Base-by-base conservation (phyloP, 1,284 basidiomycete genomes). In the Moniliella sp. region DNA sequence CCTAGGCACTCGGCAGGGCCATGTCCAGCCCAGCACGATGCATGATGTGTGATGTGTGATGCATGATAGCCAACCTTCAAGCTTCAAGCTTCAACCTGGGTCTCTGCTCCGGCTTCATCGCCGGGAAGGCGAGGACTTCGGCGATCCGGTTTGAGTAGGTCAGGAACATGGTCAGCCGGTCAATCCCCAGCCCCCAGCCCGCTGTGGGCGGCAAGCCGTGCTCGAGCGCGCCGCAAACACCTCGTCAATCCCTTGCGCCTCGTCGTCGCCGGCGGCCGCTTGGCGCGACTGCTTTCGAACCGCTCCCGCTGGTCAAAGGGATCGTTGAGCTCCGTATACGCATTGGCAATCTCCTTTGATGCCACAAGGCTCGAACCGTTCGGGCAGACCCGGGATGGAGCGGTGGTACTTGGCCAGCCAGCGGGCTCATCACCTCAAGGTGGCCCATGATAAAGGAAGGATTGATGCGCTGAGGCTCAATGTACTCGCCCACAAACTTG, bases 291-390 rank as follows among this genome's bases (percentile, higher is more conserved):
- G 55, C 64, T 97, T 64, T 91, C 82, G 65, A 97, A 97, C 49
- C 88, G 75, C 52, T 83, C 68, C 15, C 84, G 71, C 65, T 97
- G 88, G 62, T 93, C 86, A 44, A 55, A 60, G 13, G 56, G 57
- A 29, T 60, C 57, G 48, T 59, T 59, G 69, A 97, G 73, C 70
- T 97, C 88, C 26, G 88, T 94, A 64, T 97, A 55, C 4, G 52
- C 50, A 28, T 55, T 56, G 40, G 46, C 52, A 62, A 94, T 78
- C 66, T 94, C 88, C 71, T 93, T 93, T 45, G 83, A 83, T 31
- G 84, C 91, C 67, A 97, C 73, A 69, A 97, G 97, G 4, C 63
- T 97, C 88, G 67, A 97, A 97, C 11, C 88, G 80, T 65, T 97
- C 88, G 64, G 86, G 94, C 8, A 97, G 70, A 27, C 91, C 91